Conservation (phyloP, 306 rosid genomes). For the Gastrolobium bilobum region DNA sequence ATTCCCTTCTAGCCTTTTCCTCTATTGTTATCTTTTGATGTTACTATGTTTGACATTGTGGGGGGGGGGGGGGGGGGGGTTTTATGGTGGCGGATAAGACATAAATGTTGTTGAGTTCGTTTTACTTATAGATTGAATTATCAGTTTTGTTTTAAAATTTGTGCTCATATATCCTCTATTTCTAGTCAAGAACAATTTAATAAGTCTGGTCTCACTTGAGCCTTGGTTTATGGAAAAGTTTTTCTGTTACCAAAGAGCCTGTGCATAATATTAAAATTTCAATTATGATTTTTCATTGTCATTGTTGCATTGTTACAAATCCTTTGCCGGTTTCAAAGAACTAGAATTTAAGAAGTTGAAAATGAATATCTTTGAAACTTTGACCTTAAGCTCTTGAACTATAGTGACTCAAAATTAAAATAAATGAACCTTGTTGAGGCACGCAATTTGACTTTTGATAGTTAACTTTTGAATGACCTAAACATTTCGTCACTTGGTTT, state of each 20-base stretch:
- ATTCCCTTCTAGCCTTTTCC: constrained; percentile 33
- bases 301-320: not conserved
- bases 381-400: too few relatives aligned
- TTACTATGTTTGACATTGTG: constrained; percentile 43
- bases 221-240: not conserved
- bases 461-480: too few relatives aligned
- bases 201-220: not conserved
- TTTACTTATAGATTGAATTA: constrained; percentile 47
- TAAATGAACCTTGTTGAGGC: too few relatives aligned
- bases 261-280: not conserved
- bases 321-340: not conserved
- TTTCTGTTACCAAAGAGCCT: not conserved
- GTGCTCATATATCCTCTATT: not conserved
- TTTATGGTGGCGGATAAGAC: constrained; percentile 56
- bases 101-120: constrained; percentile 52
- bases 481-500: too few relatives aligned
- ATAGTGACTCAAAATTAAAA: too few relatives aligned
- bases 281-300: not conserved
- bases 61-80: constrained; percentile 76
- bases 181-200: not conserved
- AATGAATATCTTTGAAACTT: too few relatives aligned
- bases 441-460: too few relatives aligned
- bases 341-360: not conserved
- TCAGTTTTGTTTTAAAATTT: constrained; percentile 47
- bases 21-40: constrained; percentile 30